Evolutionary conservation across 2,329 filamentous ascomycete species (phyloP).

Genomic region (Monilinia fructigena): DNA sequence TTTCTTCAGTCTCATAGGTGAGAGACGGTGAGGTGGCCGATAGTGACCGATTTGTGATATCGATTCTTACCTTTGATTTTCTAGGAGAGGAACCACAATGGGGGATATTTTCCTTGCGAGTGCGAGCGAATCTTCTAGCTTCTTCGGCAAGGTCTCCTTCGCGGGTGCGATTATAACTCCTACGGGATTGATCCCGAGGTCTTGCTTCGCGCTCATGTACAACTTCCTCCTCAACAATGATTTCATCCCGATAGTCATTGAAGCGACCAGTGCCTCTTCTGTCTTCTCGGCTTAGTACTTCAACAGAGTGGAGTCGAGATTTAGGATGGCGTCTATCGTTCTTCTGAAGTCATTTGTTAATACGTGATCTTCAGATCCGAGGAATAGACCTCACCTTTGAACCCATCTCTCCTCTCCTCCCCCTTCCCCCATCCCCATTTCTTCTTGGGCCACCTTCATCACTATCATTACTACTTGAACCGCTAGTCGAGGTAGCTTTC

Average conservation of each 20-base stretch:
- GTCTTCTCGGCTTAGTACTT: background rate
- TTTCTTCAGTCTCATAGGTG: background rate
- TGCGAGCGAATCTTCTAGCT: background rate
- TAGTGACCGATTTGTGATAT: slow-evolving; percentile 1
- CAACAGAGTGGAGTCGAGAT: slow-evolving; percentile 3
- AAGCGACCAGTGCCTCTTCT: background rate
- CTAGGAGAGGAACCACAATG: background rate
- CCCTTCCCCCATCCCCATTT: background rate
- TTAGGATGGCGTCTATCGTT: background rate
- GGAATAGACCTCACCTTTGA: background rate
- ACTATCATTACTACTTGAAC: slow-evolving; percentile 23
- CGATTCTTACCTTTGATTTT: background rate
- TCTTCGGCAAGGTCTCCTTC: too few species aligned
- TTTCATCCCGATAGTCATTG: background rate
- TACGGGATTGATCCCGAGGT: background rate
- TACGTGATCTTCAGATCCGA: background rate
- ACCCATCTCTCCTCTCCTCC: background rate
- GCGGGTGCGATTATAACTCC: background rate
- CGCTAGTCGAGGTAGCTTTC: slow-evolving; percentile 34
- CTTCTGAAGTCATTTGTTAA: background rate
- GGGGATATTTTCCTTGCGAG: background rate
- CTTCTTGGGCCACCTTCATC: slow-evolving; percentile 8
- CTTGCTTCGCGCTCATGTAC: too few species aligned
- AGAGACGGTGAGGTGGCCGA: background rate
- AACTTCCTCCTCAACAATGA: slow-evolving; percentile 7